Conservation (phyloP, 495 filamentous ascomycete genomes). For the Pyrenula aspistea region DNA sequence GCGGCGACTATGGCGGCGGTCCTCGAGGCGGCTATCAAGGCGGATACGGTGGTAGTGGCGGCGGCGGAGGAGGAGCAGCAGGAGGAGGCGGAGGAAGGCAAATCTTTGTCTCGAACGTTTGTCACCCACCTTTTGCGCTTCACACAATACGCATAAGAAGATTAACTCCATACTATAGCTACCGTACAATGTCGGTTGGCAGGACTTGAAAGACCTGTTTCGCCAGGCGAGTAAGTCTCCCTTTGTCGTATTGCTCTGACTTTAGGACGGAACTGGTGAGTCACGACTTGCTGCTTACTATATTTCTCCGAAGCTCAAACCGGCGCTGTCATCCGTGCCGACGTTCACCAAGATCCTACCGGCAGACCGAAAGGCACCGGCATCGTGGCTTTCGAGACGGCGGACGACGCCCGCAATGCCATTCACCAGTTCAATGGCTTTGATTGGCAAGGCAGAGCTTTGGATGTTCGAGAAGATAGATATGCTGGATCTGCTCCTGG, state of each 20-base stretch:
- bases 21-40: slow-evolving; percentile 25
- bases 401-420: slow-evolving; percentile 88
- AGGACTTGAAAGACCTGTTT: slow-evolving; percentile 98
- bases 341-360: slow-evolving; percentile 85
- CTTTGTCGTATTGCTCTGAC: slow-evolving; percentile 2
- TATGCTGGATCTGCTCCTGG: slow-evolving; percentile 60
- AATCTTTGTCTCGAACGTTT: slow-evolving; percentile 96
- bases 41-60: slow-evolving; percentile 38
- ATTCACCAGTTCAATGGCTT: slow-evolving; percentile 97
- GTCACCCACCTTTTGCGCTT: slow-evolving; percentile 35
- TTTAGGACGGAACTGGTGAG: slow-evolving; percentile 8
- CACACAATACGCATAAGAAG: neutral
- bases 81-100: slow-evolving; percentile 58
- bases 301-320: slow-evolving; percentile 45
- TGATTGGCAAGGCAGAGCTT: slow-evolving; percentile 88
- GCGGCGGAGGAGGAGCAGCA: slow-evolving; percentile 32
- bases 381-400: slow-evolving; percentile 89
- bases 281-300: slow-evolving; percentile 20
- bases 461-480: slow-evolving; percentile 94
- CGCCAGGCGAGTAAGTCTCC: slow-evolving; percentile 80
- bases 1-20: slow-evolving; percentile 53
- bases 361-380: slow-evolving; percentile 91
- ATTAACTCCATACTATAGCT: slow-evolving; percentile 50
- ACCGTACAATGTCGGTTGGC: slow-evolving; percentile 95
- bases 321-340: slow-evolving; percentile 85